These are phyloP conservation scores for Cryomyces minteri DNA, from an alignment of 495 filamentous ascomycete genomes.

Conservation along the genomic window DNA sequence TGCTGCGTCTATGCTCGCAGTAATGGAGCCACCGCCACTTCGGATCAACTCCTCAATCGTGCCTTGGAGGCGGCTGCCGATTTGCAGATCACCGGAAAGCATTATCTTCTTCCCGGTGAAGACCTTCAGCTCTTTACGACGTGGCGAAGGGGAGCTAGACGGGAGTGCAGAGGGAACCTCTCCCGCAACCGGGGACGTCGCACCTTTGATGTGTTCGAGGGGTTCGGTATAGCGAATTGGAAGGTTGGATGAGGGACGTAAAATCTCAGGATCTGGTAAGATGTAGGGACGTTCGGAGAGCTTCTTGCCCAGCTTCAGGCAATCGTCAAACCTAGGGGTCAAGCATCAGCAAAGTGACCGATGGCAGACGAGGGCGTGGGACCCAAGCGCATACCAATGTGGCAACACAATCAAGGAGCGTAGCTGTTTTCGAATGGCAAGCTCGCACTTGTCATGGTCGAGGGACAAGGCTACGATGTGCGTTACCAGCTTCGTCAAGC, in stretches of 20 bases:
- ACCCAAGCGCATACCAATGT: constrained; percentile 49
- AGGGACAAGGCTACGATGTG: constrained; percentile 75
- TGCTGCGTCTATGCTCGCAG: constrained; percentile 44
- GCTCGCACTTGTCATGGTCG: constrained; percentile 52
- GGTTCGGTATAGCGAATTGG: constrained; percentile 21
- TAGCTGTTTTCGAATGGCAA: constrained; percentile 41
- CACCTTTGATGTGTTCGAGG: constrained; percentile 46
- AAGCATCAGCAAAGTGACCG: constrained; percentile 9
- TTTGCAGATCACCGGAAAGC: constrained; percentile 47
- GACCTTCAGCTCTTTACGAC: constrained; percentile 24
- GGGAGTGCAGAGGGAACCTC: constrained; percentile 16
- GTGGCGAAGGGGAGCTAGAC: constrained; percentile 10
- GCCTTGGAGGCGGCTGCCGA: constrained; percentile 42
- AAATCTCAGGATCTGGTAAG: constrained; percentile 70
- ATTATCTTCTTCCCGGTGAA: constrained; percentile 37
- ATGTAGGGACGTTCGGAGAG: constrained; percentile 79
- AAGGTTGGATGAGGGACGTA: constrained; percentile 29
- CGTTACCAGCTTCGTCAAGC: constrained; percentile 54
- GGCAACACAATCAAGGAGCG: constrained; percentile 76
- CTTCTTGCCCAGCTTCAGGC: constrained; percentile 69
- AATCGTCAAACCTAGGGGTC: constrained; percentile 72
- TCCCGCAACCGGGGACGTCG: constrained; percentile 45
- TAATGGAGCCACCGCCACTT: constrained; percentile 49
- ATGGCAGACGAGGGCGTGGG: not conserved
- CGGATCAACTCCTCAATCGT: constrained; percentile 53